These are phyloP conservation scores for Ophiostoma sp. DNA, from an alignment of 2,329 filamentous ascomycete species.

Conservation along the genomic window DNA sequence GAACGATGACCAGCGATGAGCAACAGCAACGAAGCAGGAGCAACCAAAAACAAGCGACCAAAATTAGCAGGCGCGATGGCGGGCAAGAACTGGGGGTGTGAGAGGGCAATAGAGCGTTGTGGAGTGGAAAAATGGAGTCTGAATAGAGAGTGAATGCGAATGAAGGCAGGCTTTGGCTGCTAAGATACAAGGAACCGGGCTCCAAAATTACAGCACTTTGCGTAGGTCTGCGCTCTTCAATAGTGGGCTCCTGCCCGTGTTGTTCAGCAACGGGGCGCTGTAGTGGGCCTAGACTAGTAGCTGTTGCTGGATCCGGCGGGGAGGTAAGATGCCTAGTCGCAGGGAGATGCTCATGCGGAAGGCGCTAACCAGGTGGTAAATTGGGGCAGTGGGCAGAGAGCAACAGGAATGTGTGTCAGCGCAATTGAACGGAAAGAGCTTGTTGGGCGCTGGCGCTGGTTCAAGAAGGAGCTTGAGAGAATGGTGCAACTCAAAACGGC, in stretches of 20 bases:
- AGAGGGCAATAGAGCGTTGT: neutral
- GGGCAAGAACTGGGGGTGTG: neutral
- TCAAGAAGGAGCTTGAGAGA: neutral
- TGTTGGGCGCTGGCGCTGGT: neutral
- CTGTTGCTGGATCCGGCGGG: slow-evolving; percentile 23
- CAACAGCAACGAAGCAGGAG: neutral
- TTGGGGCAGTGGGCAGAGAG: neutral
- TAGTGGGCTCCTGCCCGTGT: slow-evolving; percentile 13
- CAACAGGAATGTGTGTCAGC: slow-evolving; percentile 15
- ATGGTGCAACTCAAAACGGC: no score
- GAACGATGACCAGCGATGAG: neutral
- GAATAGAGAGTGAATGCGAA: neutral
- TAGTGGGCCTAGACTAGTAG: slow-evolving; percentile 13
- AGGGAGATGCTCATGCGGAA: slow-evolving; percentile 6
- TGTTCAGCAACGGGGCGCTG: slow-evolving; percentile 7
- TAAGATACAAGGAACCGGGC: slow-evolving; percentile 2
- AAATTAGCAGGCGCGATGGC: neutral
- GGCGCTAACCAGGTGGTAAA: slow-evolving; percentile 21
- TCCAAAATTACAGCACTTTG: neutral
- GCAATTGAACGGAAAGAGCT: slow-evolving; percentile 9
- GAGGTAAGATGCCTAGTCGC: neutral
- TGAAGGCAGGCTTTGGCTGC: neutral
- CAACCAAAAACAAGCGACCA: neutral
- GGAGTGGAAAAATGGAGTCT: neutral
- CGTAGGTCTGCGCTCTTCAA: neutral